Evolutionary conservation across 2,329 filamentous ascomycete species (phyloP).

Genomic region (Helotiales sp.): DNA sequence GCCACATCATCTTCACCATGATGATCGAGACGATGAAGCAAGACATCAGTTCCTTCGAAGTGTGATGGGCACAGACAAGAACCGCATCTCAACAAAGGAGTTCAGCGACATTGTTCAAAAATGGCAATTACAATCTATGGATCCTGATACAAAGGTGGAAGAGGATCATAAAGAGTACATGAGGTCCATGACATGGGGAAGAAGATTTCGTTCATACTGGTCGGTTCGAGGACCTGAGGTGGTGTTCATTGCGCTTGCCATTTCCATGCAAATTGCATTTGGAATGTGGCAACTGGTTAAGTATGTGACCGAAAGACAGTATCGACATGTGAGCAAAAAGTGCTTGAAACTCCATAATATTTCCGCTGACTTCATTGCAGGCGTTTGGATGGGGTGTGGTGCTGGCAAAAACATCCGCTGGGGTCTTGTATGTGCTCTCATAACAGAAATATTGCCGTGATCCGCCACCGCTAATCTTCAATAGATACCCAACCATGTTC

Average conservation of each 20-base stretch:
- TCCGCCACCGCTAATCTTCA: neutral
- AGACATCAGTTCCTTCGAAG: slow-evolving; percentile 53
- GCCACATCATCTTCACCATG: slow-evolving; percentile 45
- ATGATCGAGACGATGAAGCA: slow-evolving; percentile 38
- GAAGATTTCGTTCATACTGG: slow-evolving; percentile 53
- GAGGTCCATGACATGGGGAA: slow-evolving; percentile 44
- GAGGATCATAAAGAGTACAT: slow-evolving; percentile 44
- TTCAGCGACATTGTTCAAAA: slow-evolving; percentile 45
- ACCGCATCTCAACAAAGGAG: slow-evolving; percentile 45
- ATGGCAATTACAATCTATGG: slow-evolving; percentile 50
- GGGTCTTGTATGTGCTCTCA: slow-evolving; percentile 46
- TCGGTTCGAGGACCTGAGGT: slow-evolving; percentile 54
- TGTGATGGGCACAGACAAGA: slow-evolving; percentile 45
- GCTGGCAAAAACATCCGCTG: slow-evolving; percentile 54
- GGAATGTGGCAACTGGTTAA: slow-evolving; percentile 57
- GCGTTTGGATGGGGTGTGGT: slow-evolving; percentile 56
- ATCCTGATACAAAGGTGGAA: slow-evolving; percentile 47
- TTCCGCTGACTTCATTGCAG: slow-evolving; percentile 2
- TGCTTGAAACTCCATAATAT: neutral
- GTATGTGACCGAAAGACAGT: slow-evolving; percentile 40
- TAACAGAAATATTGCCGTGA: too few species aligned
- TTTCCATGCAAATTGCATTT: slow-evolving; percentile 49
- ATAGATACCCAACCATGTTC: slow-evolving; percentile 50
- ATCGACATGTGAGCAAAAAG: slow-evolving; percentile 39
- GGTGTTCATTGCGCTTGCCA: slow-evolving; percentile 48